These are phyloP conservation scores for Avena atlantica DNA, from an alignment of 176 grass and related monocot genomes.

Conservation along the genomic window DNA sequence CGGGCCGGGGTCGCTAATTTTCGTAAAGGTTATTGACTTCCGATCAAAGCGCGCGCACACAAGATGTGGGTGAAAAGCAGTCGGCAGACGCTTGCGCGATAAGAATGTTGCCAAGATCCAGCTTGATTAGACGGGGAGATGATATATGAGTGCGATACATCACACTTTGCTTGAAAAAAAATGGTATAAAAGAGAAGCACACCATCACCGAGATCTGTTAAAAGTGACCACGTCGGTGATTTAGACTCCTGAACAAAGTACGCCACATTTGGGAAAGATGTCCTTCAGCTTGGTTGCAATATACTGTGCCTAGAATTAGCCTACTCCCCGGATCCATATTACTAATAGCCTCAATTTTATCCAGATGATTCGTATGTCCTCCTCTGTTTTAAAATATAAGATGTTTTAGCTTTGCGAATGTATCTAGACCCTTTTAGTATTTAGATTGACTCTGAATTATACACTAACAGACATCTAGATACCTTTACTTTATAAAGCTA, in stretches of 20 bases:
- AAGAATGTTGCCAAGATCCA: slow-evolving; percentile 1
- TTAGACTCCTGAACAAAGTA: background rate
- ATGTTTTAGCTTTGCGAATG: no score
- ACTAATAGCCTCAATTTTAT: no score
- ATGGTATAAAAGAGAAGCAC: background rate
- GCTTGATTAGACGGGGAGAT: background rate
- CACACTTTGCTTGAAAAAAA: no score
- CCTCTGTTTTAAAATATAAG: no score
- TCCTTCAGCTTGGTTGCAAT: background rate
- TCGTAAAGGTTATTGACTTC: background rate
- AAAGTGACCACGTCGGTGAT: background rate
- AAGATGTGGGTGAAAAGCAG: background rate
- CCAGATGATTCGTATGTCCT: no score
- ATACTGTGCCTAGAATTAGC: background rate
- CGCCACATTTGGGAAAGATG: background rate
- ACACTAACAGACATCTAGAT: no score
- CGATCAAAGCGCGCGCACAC: background rate
- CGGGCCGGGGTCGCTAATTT: background rate
- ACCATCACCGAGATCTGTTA: background rate
- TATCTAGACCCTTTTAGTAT: no score
- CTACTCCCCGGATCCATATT: no score
- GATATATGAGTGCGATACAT: background rate
- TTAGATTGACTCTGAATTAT: no score
- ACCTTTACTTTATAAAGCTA: no score
- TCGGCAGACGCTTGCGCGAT: background rate